Evolutionary conservation across 257 asterid genomes (phyloP), one percentile per base, ranked within the genome.

Genomic region (Nicotiana knightiana): DNA sequence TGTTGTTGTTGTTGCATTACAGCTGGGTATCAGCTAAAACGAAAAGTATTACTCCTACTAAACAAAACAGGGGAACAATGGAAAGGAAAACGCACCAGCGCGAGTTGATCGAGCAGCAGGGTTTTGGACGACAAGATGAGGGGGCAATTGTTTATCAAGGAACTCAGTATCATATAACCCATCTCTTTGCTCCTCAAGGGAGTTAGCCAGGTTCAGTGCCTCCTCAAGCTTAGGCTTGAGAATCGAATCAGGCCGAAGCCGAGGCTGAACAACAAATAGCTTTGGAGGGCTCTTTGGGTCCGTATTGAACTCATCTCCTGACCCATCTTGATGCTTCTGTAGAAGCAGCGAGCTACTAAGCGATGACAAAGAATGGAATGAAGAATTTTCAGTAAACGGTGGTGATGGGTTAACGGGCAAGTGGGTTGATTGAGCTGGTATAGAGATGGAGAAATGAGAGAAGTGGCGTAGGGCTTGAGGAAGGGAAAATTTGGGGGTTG

Each of bases 191-290:
- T 96, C 91, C 64, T 96, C 97, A 46, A 96, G 97, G 4, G 99
- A 96, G 84, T 92, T 93, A 46, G 99, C 97, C 9, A 94, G 90
- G 82, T 92, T 94, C 82, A 92, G 66, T 33, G 98, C 99, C 83
- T 96, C 98, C 55, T 90, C 89, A 13, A 96, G 96, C 92, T 91
- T 96, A 43, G 90, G 67, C 79, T 84, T 91, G 78, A 96, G 86
- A 67, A 81, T 82, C 64, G 86, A 83, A 39, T 92, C 93, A 46
- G 98, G 98, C 64, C 97, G 92, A 53, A 93, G 85, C 87, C 97
- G 91, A 53, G 99, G 99, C 89, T 96, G 99, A 68, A 96, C 88
- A 32, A 96, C 97, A 59, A 96, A 91, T 33, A 96, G 90, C 87
- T 85, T 90, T 43, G 97, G 97, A 35, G 97, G 94, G 76, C 66